A percentile compares a stretch with the other conserved stretches of the same genome.
Conservation (phyloP, 2,329 filamentous ascomycete genomes). For the Penicillium paneum region DNA sequence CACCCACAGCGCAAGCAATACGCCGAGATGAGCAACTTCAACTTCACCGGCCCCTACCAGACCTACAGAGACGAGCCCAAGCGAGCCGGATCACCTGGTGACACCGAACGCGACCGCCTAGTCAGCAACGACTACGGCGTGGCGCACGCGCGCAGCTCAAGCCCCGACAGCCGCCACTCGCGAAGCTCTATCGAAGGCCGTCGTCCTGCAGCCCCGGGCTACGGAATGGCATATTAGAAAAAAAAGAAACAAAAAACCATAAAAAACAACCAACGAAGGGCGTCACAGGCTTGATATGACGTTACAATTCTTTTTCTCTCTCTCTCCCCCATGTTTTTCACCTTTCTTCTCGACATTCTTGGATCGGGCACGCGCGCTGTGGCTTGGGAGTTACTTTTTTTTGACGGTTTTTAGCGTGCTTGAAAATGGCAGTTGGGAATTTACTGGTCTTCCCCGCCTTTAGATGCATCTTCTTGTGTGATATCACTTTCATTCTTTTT, state of each 20-base stretch:
- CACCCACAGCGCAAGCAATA: constrained; percentile 43
- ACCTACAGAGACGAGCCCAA: constrained; percentile 37
- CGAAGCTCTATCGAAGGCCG: constrained; percentile 34
- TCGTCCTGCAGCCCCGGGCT: constrained; percentile 29
- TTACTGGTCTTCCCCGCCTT: background rate
- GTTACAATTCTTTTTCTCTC: background rate
- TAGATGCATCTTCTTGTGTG: constrained; percentile 9
- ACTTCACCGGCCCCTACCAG: constrained; percentile 40
- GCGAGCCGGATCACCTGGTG: constrained; percentile 29
- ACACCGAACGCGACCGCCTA: constrained; percentile 35
- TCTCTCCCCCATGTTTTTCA: background rate
- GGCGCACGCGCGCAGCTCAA: constrained; percentile 28
- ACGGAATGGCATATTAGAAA: constrained; percentile 36
- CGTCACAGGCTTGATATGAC: constrained; percentile 4
- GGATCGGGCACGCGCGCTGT: constrained; percentile 1
- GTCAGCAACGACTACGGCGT: constrained; percentile 29
- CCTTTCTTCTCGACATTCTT: background rate
- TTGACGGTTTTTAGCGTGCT: constrained; percentile 12
- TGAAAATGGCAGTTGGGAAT: constrained; percentile 7
- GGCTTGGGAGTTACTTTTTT: constrained; percentile 5
- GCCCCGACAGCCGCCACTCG: constrained; percentile 23
- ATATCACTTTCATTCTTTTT: constrained; percentile 10
- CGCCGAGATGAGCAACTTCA: constrained; percentile 42
- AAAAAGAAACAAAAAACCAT: background rate
- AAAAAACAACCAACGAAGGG: background rate